Conservation (phyloP, 208 protist genomes). For the Acanthamoeba healyi region DNA sequence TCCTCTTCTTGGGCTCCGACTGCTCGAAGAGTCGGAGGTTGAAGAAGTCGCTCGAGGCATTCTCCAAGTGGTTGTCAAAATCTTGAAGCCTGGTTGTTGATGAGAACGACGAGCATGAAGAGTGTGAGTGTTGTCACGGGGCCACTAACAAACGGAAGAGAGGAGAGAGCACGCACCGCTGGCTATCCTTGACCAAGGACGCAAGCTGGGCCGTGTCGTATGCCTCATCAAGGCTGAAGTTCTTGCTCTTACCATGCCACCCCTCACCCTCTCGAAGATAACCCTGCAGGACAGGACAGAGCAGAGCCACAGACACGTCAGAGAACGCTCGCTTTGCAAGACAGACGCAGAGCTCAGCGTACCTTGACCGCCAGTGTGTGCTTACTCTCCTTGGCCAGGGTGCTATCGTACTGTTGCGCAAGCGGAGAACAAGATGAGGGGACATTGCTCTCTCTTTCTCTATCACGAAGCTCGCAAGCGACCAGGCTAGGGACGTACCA, state of each 20-base stretch:
- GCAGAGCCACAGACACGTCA: neutral
- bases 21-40: constrained; percentile 52
- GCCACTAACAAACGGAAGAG: no score
- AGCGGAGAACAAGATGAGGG: neutral
- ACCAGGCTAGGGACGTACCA: neutral
- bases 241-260: constrained; percentile 55
- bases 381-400: neutral
- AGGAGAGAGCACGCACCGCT: neutral
- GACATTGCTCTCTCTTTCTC: neutral
- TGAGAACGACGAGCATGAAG: neutral
- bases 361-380: constrained; percentile 14
- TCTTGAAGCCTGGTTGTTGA: constrained; percentile 35
- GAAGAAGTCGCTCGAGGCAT: constrained; percentile 61
- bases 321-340: neutral
- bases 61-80: constrained; percentile 75
- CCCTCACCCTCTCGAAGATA: neutral
- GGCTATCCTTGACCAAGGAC: neutral
- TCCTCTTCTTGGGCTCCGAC: constrained; percentile 5
- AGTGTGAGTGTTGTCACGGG: neutral
- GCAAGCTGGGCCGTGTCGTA: constrained; percentile 38
- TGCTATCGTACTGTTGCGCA: neutral
- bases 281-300: neutral
- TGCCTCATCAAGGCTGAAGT: neutral
- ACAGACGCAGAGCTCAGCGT: neutral
- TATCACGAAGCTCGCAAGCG: neutral